A percentile compares a stretch with the other conserved stretches of the same genome.
Conservation (phyloP, 2,329 filamentous ascomycete species). For the Alternaria longipes region DNA sequence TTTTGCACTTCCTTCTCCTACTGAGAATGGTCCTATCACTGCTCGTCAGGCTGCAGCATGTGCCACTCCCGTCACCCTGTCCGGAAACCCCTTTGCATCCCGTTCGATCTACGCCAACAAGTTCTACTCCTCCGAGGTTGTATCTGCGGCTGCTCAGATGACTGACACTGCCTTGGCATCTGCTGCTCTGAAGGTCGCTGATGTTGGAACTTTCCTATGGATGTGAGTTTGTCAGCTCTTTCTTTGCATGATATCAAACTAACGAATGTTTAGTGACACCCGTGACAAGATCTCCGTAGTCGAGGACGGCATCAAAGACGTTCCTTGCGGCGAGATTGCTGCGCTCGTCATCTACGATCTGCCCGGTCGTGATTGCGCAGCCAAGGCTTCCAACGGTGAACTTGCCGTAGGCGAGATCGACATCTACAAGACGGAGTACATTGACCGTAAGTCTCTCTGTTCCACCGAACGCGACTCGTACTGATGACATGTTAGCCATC, state of each 20-base stretch:
- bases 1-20: constrained; percentile 46
- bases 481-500: constrained; percentile 52
- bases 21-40: constrained; percentile 46
- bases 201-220: constrained; percentile 64
- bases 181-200: constrained; percentile 58
- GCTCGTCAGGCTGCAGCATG: constrained; percentile 45
- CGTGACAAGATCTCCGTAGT: constrained; percentile 60
- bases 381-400: constrained; percentile 72
- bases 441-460: constrained; percentile 55
- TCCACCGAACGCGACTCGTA: neutral
- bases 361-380: constrained; percentile 71
- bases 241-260: neutral
- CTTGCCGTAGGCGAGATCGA: constrained; percentile 63
- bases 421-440: constrained; percentile 63
- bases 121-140: constrained; percentile 64
- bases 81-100: constrained; percentile 64
- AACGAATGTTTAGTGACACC: constrained; percentile 55
- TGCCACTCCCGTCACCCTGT: constrained; percentile 48
- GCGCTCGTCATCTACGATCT: constrained; percentile 71
- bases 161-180: constrained; percentile 60
- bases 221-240: constrained; percentile 53
- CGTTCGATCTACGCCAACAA: constrained; percentile 63
- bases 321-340: constrained; percentile 60
- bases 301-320: constrained; percentile 60
- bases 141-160: constrained; percentile 68